Conservation (phyloP, 2,329 filamentous ascomycete genomes). For the Alternaria gansuensis region DNA sequence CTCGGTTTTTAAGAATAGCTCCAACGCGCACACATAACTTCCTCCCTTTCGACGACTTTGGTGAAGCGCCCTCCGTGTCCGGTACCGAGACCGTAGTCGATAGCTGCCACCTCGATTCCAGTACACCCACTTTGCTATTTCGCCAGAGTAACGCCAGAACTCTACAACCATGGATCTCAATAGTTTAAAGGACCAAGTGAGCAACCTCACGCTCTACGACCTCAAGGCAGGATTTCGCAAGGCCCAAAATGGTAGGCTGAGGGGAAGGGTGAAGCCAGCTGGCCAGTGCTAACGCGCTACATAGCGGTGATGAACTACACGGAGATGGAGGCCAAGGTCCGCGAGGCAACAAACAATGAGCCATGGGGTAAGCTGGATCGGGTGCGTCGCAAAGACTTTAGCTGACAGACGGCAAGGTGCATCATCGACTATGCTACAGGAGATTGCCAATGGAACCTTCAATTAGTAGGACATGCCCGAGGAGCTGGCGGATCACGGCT, state of each 20-base stretch:
- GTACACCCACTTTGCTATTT: slow-evolving; percentile 10
- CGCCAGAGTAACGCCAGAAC: slow-evolving; percentile 10
- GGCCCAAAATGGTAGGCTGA: slow-evolving; percentile 86
- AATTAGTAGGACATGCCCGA: slow-evolving; percentile 77
- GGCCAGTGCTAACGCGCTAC: slow-evolving; percentile 39
- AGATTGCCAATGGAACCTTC: slow-evolving; percentile 97
- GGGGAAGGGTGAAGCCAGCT: slow-evolving; percentile 22
- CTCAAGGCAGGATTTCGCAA: slow-evolving; percentile 94
- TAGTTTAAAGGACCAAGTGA: slow-evolving; percentile 84
- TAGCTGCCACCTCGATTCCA: slow-evolving; percentile 20
- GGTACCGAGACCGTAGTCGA: slow-evolving; percentile 20
- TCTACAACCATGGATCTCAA: slow-evolving; percentile 78
- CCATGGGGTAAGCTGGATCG: slow-evolving; percentile 82
- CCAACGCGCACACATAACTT: neutral
- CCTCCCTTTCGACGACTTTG: neutral
- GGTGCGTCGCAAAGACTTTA: slow-evolving; percentile 50
- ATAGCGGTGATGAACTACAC: slow-evolving; percentile 97
- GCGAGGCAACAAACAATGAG: slow-evolving; percentile 98
- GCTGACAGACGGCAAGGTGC: slow-evolving; percentile 60
- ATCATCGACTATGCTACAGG: slow-evolving; percentile 89
- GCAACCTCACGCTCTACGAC: slow-evolving; percentile 93
- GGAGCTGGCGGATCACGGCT: slow-evolving; percentile 20
- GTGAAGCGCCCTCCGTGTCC: slow-evolving; percentile 19
- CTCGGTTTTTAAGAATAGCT: neutral
- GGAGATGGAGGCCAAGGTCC: slow-evolving; percentile 75